phyloP scores from a whole-genome alignment of 164 flowering plant species.

The Hamamelis virginiana region DNA sequence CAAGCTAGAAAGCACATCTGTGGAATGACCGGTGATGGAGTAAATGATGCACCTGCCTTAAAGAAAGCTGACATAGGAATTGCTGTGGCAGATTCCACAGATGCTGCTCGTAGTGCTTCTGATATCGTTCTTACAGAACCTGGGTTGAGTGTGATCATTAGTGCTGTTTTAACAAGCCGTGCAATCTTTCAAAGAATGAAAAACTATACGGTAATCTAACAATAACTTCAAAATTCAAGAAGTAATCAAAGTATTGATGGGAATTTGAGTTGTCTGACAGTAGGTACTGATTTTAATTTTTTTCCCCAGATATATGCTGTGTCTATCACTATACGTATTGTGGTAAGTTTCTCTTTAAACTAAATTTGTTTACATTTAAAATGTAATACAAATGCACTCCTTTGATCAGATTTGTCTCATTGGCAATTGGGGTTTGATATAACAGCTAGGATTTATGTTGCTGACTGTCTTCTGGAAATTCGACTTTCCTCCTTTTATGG shows the following conservation, averaged over 20 bases:
- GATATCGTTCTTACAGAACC: constrained; percentile 75
- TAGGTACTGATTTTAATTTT: constrained; percentile 6
- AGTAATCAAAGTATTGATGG: not conserved
- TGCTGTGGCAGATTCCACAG: constrained; percentile 72
- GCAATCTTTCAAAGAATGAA: constrained; percentile 77
- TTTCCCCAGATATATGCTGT: constrained; percentile 66
- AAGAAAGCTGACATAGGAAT: constrained; percentile 67
- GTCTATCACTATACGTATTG: constrained; percentile 74
- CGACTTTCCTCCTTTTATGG: constrained; percentile 71
- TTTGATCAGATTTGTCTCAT: not conserved
- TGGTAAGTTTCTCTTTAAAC: constrained; percentile 40
- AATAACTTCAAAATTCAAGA: not conserved
- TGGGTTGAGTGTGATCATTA: constrained; percentile 69
- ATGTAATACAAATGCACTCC: not conserved
- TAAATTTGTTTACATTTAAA: not conserved
- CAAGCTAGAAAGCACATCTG: constrained; percentile 65
- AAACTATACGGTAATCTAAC: constrained; percentile 52
- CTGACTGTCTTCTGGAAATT: constrained; percentile 51
- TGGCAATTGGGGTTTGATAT: not conserved
- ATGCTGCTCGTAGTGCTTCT: constrained; percentile 71
- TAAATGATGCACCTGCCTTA: constrained; percentile 71
- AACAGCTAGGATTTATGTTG: constrained; percentile 65
- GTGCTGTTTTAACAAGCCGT: constrained; percentile 69
- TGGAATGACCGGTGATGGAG: constrained; percentile 81
- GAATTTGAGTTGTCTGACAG: not conserved